Percentiles rank a stretch among this genome's conserved stretches.
Conservation (phyloP, 441 rosid species). For the Biscutella laevigata region DNA sequence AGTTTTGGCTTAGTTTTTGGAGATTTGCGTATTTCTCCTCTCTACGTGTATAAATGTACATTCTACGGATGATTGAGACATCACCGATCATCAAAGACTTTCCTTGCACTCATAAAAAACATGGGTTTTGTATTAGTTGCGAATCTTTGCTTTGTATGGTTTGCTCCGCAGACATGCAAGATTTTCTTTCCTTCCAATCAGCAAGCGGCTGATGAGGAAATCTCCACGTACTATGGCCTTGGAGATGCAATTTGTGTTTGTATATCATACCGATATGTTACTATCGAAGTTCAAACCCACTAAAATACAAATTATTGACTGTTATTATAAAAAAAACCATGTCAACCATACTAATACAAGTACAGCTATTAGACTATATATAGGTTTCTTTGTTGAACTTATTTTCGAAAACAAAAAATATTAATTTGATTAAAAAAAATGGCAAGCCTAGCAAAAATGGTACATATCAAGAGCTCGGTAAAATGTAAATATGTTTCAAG, state of each 20-base stretch:
- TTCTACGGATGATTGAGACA: conserved; percentile 52
- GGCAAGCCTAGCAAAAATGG: no score
- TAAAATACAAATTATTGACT: no score
- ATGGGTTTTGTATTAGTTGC: conserved; percentile 44
- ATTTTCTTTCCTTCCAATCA: conserved; percentile 79
- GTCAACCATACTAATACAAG: no score
- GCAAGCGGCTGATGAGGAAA: conserved; percentile 86
- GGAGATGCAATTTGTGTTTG: conserved; percentile 35
- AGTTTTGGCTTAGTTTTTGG: conserved; percentile 71
- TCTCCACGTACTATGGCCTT: conserved; percentile 56
- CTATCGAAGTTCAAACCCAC: no score
- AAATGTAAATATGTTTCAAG: no score
- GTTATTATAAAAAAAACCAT: no score
- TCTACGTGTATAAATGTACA: conserved; percentile 65
- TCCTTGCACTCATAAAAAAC: conserved; percentile 69
- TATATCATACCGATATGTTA: no score
- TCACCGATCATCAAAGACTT: conserved; percentile 65
- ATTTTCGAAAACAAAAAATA: no score
- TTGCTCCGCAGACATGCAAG: conserved; percentile 74
- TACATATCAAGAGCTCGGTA: no score
- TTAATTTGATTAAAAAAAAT: no score
- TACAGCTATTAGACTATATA: no score
- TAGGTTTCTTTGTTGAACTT: no score
- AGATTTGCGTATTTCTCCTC: conserved; percentile 70
- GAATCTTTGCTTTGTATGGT: conserved; percentile 62